Evolutionary conservation across 1,139 yeast genomes (phyloP).

Genomic region (Hemisphaericaspora subhashii): DNA sequence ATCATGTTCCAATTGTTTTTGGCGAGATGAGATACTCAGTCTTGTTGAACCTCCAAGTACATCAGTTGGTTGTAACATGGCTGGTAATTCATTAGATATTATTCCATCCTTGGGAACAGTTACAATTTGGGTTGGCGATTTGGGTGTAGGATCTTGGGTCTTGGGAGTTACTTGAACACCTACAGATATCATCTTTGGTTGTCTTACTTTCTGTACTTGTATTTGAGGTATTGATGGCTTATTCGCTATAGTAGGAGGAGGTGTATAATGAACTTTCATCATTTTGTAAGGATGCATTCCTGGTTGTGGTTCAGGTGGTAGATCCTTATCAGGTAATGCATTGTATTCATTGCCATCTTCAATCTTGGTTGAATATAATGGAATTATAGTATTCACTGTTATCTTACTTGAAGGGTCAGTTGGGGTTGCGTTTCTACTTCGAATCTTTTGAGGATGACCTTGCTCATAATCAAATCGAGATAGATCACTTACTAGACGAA

Average conservation of each 20-base stretch:
- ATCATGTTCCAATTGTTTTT: constrained; percentile 29
- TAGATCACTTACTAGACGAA: constrained; percentile 29
- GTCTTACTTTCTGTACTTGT: constrained; percentile 5
- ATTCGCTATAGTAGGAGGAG: background rate
- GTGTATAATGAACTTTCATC: too few species aligned
- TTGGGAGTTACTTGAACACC: constrained; percentile 14
- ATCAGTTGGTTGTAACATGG: constrained; percentile 9
- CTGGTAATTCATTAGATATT: constrained; percentile 12
- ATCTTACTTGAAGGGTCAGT: constrained; percentile 17
- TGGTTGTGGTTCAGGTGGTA: constrained; percentile 5
- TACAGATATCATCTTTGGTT: constrained; percentile 5
- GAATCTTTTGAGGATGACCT: constrained; percentile 19
- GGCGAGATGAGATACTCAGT: constrained; percentile 20
- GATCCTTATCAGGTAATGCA: constrained; percentile 1
- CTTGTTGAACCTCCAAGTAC: constrained; percentile 6
- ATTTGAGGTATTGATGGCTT: constrained; percentile 2
- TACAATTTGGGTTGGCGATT: constrained; percentile 10
- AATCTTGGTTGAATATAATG: constrained; percentile 14
- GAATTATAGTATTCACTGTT: constrained; percentile 18
- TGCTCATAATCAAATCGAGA: constrained; percentile 30
- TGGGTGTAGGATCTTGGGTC: constrained; percentile 5
- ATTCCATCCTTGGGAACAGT: constrained; percentile 10
- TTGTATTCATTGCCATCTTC: constrained; percentile 7
- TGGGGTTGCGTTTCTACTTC: constrained; percentile 32
- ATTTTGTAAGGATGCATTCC: too few species aligned